These are phyloP conservation scores for Dictyostelium intermedium DNA, from an alignment of 78 protist genomes.

Conservation along the genomic window DNA sequence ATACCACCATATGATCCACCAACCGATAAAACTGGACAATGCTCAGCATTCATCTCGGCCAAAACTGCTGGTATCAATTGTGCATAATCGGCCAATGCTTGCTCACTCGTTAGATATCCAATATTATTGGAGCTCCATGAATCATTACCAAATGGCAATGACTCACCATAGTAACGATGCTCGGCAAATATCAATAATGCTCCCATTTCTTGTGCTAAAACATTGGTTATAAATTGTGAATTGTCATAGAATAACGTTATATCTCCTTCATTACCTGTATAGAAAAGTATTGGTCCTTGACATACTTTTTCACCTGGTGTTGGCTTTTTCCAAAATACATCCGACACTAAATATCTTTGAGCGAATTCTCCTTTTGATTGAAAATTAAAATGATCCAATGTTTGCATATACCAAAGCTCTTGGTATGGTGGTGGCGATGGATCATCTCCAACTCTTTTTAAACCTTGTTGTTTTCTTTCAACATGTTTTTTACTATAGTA, in stretches of 20 bases:
- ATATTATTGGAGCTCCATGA: constrained; percentile 21
- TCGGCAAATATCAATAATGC: constrained; percentile 89
- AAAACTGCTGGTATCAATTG: constrained; percentile 27
- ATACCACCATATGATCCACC: constrained; percentile 86
- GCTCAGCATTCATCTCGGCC: background rate
- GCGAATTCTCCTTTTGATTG: constrained; percentile 35
- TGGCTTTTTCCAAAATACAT: constrained; percentile 39
- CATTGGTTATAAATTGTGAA: constrained; percentile 88
- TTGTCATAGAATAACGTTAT: constrained; percentile 83
- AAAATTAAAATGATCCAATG: constrained; percentile 81
- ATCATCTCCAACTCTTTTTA: background rate
- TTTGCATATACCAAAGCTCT: constrained; percentile 53
- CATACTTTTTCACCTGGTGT: background rate
- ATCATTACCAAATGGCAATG: constrained; percentile 81
- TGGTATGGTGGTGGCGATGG: constrained; percentile 65
- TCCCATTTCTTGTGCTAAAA: constrained; percentile 65
- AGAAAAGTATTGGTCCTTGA: constrained; percentile 83
- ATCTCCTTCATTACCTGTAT: constrained; percentile 94
- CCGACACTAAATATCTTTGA: constrained; percentile 38
- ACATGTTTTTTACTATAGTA: constrained; percentile 28
- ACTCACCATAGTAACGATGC: constrained; percentile 89
- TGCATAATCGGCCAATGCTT: constrained; percentile 89
- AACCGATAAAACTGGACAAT: constrained; percentile 66
- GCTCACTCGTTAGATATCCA: constrained; percentile 71
- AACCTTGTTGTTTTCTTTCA: background rate